A percentile compares a stretch with the other conserved stretches of the same genome.
Evolutionary conservation across 1,284 basidiomycete species (phyloP).

Genomic region (Pseudomicrostroma phylloplanum): DNA sequence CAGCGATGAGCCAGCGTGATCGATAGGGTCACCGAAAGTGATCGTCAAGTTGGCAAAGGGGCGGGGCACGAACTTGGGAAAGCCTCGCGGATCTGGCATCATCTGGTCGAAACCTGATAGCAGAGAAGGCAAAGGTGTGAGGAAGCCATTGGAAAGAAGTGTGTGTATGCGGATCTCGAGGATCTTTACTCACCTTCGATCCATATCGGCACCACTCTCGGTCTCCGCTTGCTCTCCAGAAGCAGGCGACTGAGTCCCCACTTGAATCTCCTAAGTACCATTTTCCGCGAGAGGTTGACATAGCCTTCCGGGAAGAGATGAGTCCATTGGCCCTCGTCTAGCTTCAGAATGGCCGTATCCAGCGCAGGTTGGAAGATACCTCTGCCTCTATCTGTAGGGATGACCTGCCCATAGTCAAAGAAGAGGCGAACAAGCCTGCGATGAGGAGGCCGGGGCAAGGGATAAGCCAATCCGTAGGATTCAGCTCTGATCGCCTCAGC

Average conservation of each 20-base stretch:
- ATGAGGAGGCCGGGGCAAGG: neutral
- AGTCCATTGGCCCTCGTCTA: slow-evolving; percentile 80
- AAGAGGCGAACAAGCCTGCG: slow-evolving; percentile 58
- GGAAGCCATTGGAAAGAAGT: neutral
- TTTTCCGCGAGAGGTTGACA: slow-evolving; percentile 63
- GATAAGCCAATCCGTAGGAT: neutral
- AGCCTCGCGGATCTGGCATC: slow-evolving; percentile 44
- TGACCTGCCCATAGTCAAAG: slow-evolving; percentile 82
- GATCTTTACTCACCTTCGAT: slow-evolving; percentile 63
- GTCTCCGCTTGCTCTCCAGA: slow-evolving; percentile 49
- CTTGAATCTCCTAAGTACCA: slow-evolving; percentile 73
- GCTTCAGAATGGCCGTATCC: slow-evolving; percentile 69
- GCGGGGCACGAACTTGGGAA: slow-evolving; percentile 36
- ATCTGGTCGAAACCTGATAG: slow-evolving; percentile 34
- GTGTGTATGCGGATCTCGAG: no score
- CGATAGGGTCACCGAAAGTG: slow-evolving; percentile 39
- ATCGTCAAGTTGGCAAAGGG: slow-evolving; percentile 35
- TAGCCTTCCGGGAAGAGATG: slow-evolving; percentile 93
- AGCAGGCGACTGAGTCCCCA: slow-evolving; percentile 78
- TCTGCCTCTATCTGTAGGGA: slow-evolving; percentile 82
- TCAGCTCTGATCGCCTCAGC: slow-evolving; percentile 7
- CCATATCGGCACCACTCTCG: slow-evolving; percentile 90
- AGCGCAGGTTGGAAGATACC: slow-evolving; percentile 86
- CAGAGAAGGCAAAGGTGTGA: slow-evolving; percentile 6
- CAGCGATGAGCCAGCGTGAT: neutral